Evolutionary conservation across 257 asterid species (phyloP), one percentile per base, ranked within the genome.

Genomic region (Ligustrum vulgare): DNA sequence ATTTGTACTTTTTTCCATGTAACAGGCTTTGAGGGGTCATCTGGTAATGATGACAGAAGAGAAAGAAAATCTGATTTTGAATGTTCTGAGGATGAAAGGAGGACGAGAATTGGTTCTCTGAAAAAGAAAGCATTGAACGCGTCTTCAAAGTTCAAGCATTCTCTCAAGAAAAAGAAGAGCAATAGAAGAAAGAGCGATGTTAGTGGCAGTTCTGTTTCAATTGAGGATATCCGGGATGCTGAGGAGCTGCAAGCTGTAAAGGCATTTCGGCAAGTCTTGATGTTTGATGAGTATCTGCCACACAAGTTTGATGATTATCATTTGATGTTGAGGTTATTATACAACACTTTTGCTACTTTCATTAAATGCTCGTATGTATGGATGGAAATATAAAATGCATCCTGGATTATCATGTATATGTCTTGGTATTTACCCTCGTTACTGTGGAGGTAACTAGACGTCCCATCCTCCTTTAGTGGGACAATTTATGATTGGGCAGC

Each of bases 111-210:
- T 49, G 88, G 96, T 72, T 84, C 95, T 39, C 74, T 94, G 74
- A 94, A 92, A 89, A 94, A 91, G 98, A 92, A 91, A 84, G 99
- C 98, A 65, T 82, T 94, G 72, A 87, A 90, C 84, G 99, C 99
- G 34, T 94, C 99, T 34, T 71, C 99, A 1, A 94, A 91, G 85
- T 92, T 94, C 85, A 94, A 92, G 79, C 99, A 91, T 82, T 92
- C 98, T 70, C 97, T 94, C 54, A 94, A 90, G 90, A 94, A 94
- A 88, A 94, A 94, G 89, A 94, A 94, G 87, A 86, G 93, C 84
- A 85, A 84, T 67, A 82, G 98, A 81, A 92, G 97, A 84, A 92
- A 91, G 86, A 87, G 90, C 74, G 95, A 88, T 69, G 98, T 85
- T 69, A 86, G 98, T 73, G 87, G 84, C 77, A 91, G 97, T 86